Base-by-base conservation (phyloP, 1,284 basidiomycete genomes). In the Vanrija pseudolonga region DNA sequence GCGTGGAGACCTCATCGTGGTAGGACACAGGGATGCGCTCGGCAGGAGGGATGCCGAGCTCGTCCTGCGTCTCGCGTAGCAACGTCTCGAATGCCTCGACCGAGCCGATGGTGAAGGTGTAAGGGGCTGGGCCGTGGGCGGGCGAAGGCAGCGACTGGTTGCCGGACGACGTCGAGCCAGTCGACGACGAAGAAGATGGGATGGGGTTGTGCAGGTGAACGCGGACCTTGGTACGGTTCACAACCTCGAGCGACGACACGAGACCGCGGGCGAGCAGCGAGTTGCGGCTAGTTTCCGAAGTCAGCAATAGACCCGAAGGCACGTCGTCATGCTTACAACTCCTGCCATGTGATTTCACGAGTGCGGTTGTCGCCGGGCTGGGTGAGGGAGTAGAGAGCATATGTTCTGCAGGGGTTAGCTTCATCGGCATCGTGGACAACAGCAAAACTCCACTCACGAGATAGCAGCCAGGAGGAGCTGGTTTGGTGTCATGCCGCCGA, bases 21-120 rank as follows among this genome's bases (percentile, higher is more conserved):
- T 98, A 99, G 18, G 91, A 89, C 44, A 99, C 96, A 19, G 96
- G 95, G 68, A 99, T 90, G 56, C 94, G 86, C 77, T 98, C 93
- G 64, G 86, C 84, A 53, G 86, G 85, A 7, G 96, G 92, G 54
- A 98, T 95, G 48, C 85, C 88, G 28, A 98, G 84, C 75, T 98
- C 93, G 43, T 82, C 80, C 79, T 99, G 96, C 4, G 94, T 92
- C 57, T 95, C 87, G 60, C 97, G 90, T 42, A 98, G 83, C 71
- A 90, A 90, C 62, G 90, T 84, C 77, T 99, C 95, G 72, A 99
- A 98, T 5, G 91, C 91, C 71, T 99, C 95, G 32, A 98, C 87
- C 47, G 90, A 95, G 48, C 96, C 95, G 69, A 99, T 98, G 55
- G 91, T 94, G 83, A 99, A 99, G 77, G 88, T 87, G 78, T 91